These are phyloP conservation scores for Hypoxylon sp. DNA, from an alignment of 2,329 filamentous ascomycete species.

Conservation along the genomic window DNA sequence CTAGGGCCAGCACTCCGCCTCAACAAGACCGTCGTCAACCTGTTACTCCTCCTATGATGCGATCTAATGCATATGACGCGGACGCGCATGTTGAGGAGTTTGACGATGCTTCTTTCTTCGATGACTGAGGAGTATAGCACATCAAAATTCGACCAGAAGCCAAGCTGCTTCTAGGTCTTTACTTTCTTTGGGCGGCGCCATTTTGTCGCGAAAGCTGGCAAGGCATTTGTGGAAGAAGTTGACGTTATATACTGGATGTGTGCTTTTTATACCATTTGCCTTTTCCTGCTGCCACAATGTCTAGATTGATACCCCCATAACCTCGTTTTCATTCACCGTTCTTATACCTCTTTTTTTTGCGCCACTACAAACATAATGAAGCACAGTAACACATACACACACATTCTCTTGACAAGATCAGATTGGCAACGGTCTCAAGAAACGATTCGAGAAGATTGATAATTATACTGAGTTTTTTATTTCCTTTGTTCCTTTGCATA, in stretches of 20 bases:
- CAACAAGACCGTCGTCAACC: slow-evolving; percentile 59
- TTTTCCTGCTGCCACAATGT: slow-evolving; percentile 36
- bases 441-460: slow-evolving; percentile 29
- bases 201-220: slow-evolving; percentile 27
- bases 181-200: slow-evolving; percentile 24
- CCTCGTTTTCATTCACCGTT: neutral
- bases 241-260: slow-evolving; percentile 39
- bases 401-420: slow-evolving; percentile 21
- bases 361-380: slow-evolving; percentile 32
- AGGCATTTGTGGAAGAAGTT: slow-evolving; percentile 35
- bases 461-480: slow-evolving; percentile 27
- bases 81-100: slow-evolving; percentile 72
- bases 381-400: slow-evolving; percentile 4
- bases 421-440: slow-evolving; percentile 28
- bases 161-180: slow-evolving; percentile 9
- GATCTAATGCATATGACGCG: slow-evolving; percentile 68
- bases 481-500: slow-evolving; percentile 43
- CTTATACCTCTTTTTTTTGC: slow-evolving; percentile 13
- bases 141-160: neutral
- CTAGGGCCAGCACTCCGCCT: slow-evolving; percentile 59
- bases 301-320: slow-evolving; percentile 48
- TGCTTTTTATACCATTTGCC: slow-evolving; percentile 44
- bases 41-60: slow-evolving; percentile 74
- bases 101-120: slow-evolving; percentile 71
- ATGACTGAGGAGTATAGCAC: slow-evolving; percentile 55